Base-by-base conservation (phyloP, 345 rosid genomes). In the Aurinia saxatilis region DNA sequence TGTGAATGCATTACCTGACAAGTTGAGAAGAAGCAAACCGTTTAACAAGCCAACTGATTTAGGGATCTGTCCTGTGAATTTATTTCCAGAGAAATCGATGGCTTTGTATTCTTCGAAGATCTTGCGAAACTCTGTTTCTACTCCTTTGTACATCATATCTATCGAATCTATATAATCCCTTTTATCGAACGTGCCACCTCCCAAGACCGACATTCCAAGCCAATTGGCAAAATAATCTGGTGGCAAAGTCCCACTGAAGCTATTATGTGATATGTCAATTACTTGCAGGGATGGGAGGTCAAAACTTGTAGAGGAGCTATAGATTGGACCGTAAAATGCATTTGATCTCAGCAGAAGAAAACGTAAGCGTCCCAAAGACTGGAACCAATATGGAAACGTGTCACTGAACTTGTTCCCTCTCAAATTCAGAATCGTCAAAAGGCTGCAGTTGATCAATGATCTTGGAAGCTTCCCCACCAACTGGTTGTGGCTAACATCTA, bases 331-430 rank as follows among this genome's bases (percentile, higher is more conserved):
- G 0, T 67, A 7, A 40, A 81, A 81, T 5, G 7, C 10, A 53
- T 84, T 81, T 6, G 75, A 63, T 9, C 80, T 65, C 27, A 79
- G 14, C 48, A 74, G 63, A 5, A 84, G 77, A 33, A 78, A 56
- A 9, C 48, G 73, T 38, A 81, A 50, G 0, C 0, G 0, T 5
- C 3, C 0, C 10, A 56, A 14, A 38, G 61, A 56, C 3, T 31
- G 18, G 14, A 56, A 39, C 48, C 61, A 56, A 56, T 14, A 56
- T 2, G 61, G 61, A 56, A 56, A 56, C 8, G 23, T 6, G 27
- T 75, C 86, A 0, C 9, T 40, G 16, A 79, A 64, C n/a, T 44
- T 51, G 52, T 81, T 84, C 47, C 65, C 73, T 0, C 74, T 73
- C 1, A 84, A 10, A 57, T 74, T 57, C 10, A 81, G 5, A 35